Conservation (phyloP, 352 stramenopile genomes). For the Globisporangium nagaii region DNA sequence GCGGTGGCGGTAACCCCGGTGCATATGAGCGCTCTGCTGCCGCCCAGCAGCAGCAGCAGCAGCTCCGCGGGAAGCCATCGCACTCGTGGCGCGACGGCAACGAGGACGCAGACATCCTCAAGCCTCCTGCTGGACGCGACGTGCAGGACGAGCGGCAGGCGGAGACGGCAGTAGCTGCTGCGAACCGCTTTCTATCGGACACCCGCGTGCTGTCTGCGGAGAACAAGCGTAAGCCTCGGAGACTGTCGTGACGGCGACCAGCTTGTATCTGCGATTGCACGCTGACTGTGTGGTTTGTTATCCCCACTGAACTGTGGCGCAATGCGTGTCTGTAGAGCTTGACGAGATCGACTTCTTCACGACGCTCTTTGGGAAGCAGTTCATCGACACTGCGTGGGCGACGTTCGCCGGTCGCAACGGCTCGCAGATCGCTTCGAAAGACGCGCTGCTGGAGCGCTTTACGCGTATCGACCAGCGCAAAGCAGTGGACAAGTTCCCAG, state of each 20-base stretch:
- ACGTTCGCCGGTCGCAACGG: conserved; percentile 29
- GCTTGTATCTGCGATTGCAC: neutral
- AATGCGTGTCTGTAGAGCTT: conserved; percentile 7
- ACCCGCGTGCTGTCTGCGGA: neutral
- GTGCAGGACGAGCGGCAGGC: neutral
- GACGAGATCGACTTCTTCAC: conserved; percentile 64
- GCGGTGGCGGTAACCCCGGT: neutral
- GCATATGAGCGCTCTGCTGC: neutral
- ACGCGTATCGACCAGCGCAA: conserved; percentile 50
- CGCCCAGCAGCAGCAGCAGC: conserved; percentile 4
- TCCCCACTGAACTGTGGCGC: neutral
- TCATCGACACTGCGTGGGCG: conserved; percentile 56
- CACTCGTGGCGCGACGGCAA: conserved; percentile 69
- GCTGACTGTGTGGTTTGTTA: neutral
- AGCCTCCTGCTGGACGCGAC: neutral
- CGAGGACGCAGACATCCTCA: conserved; percentile 10
- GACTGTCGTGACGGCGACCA: neutral
- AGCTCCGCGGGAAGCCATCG: conserved; percentile 47
- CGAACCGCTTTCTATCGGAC: neutral
- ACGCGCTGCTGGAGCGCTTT: conserved; percentile 33
- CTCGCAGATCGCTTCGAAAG: conserved; percentile 20
- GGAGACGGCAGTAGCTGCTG: neutral
- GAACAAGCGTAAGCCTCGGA: conserved; percentile 5
- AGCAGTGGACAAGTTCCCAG: conserved; percentile 18
- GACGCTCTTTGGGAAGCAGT: conserved; percentile 45